These are phyloP conservation scores for Bruguiera sexangula DNA, from an alignment of 345 rosid species.

Conservation along the genomic window DNA sequence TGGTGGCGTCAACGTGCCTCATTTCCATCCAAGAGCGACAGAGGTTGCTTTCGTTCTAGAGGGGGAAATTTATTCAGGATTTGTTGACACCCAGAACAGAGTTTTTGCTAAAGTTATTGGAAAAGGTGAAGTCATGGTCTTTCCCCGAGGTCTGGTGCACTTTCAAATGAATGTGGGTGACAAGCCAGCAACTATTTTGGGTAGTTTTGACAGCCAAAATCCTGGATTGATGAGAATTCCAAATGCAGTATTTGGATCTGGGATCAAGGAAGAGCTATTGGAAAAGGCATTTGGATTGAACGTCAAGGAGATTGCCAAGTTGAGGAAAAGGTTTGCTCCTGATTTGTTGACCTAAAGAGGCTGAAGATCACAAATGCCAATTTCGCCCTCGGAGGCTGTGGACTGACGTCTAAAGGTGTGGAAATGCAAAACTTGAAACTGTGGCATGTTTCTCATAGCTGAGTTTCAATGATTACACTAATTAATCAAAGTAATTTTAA, in stretches of 20 bases:
- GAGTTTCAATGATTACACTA: too few species aligned
- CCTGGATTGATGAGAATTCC: slow-evolving; percentile 69
- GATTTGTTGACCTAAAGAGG: slow-evolving; percentile 1
- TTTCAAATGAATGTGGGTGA: slow-evolving; percentile 88
- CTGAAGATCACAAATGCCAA: not conserved
- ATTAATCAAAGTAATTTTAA: too few species aligned
- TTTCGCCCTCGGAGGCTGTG: too few species aligned
- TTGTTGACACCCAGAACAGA: slow-evolving; percentile 57
- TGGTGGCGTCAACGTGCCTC: slow-evolving; percentile 70
- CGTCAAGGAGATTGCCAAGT: slow-evolving; percentile 47
- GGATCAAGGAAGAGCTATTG: slow-evolving; percentile 55
- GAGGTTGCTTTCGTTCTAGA: slow-evolving; percentile 59
- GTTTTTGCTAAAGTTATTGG: slow-evolving; percentile 65
- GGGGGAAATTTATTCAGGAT: slow-evolving; percentile 72
- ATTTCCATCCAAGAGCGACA: slow-evolving; percentile 75
- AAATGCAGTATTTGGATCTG: slow-evolving; percentile 67
- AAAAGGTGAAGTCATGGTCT: slow-evolving; percentile 85
- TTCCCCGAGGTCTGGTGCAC: slow-evolving; percentile 71
- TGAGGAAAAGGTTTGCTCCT: slow-evolving; percentile 55
- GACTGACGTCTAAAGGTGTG: too few species aligned
- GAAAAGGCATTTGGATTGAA: slow-evolving; percentile 77
- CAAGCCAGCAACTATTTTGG: slow-evolving; percentile 55
- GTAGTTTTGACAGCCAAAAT: slow-evolving; percentile 67
- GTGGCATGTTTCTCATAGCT: too few species aligned
- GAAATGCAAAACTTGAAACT: too few species aligned